Base-by-base conservation (phyloP, 2,329 filamentous ascomycete genomes). In the Sarocladium oryzae region DNA sequence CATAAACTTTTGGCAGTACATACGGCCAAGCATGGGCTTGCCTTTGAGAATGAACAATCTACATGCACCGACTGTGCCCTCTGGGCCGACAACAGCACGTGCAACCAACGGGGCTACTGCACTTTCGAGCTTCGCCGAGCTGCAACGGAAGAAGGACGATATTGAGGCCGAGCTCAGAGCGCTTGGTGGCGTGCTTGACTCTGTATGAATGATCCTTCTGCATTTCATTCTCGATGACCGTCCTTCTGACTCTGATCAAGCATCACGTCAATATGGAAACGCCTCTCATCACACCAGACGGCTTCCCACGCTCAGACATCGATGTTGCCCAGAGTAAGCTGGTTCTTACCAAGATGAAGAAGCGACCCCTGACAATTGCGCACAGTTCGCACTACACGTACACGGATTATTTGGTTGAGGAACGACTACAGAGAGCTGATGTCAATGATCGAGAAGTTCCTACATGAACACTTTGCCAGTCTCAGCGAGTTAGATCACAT, bases 401-500 rank as follows among this genome's bases (percentile, higher is more conserved):
- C 91, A 24, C 84, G 88, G 54, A 96, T 99, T 58, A 93, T 97
- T 58, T 78, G 85, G 58, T 77, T 97, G 35, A 85, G 88, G 57
- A 97, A 96, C 64, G 93, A 99, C 68, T 92, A 96, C 72, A 96
- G 95, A 65, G 82, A 84, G 35, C 71, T 96, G 38, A 96, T 97
- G 90, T 71, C 71, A 53, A 75, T 78, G 53, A 85, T 97, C 58
- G 93, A 97, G 67, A 85, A 85, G 61, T 84, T 84, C 43, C 78
- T 99, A n/a, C 89, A 97, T 64, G 84, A 87, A 57, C 87, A 93
- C 64, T 96, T 97, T 66, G 90, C 89, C n/a, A 82, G 72, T 55
- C 66, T 88, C 38, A 76, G 79, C 56, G 75, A 81, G 55, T 70
- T 73, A 20, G 45, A 54, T 13, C 37, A 51, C 15, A 50, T 54